Conservation (phyloP, 441 rosid genomes). For the Croton setiger region DNA sequence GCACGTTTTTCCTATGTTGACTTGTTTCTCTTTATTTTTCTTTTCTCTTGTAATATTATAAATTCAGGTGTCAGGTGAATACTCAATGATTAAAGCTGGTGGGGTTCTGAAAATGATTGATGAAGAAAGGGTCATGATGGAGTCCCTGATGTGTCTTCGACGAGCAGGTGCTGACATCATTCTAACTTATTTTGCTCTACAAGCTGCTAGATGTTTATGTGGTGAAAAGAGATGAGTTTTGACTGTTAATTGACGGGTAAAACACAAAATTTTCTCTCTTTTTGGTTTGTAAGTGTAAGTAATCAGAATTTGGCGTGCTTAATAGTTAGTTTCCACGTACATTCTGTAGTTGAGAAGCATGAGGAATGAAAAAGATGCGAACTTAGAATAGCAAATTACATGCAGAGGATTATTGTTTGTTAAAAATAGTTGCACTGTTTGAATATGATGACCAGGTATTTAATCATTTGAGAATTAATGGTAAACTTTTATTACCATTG, state of each 20-base stretch:
- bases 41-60: conserved; percentile 1
- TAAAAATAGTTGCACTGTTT: neutral
- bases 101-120: conserved; percentile 93
- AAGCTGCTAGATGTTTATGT: conserved; percentile 83
- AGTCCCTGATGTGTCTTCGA: conserved; percentile 84
- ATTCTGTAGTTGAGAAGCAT: neutral
- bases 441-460: neutral
- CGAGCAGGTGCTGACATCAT: conserved; percentile 92
- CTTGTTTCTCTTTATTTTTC: neutral
- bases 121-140: conserved; percentile 96
- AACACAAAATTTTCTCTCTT: neutral
- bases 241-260: neutral
- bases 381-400: neutral
- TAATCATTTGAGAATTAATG: neutral
- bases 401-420: neutral
- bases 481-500: no score
- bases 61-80: conserved; percentile 89
- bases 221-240: conserved; percentile 58
- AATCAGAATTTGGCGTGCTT: neutral
- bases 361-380: neutral
- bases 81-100: conserved; percentile 96
- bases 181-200: conserved; percentile 88
- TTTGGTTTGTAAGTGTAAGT: neutral
- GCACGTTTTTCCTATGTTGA: neutral
- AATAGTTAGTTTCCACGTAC: neutral